Evolutionary conservation across 495 filamentous ascomycete genomes (phyloP).

Genomic region (Pseudevernia furfuracea): DNA sequence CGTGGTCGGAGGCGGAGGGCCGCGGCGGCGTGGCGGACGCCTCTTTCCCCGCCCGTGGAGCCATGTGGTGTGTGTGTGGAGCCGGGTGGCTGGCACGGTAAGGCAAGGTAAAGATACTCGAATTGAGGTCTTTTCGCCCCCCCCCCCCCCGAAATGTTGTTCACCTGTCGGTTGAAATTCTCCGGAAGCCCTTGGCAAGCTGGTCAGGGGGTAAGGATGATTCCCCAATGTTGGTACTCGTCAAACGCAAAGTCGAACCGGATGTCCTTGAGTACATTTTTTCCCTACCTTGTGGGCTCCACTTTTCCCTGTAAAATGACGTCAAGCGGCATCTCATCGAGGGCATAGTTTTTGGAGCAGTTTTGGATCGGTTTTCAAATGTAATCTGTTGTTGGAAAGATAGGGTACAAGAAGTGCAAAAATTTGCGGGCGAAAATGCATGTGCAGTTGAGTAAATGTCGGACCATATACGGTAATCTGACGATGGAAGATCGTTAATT

Average conservation of each 20-base stretch:
- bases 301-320: constrained; percentile 8
- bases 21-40: not conserved
- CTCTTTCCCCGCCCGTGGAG: not conserved
- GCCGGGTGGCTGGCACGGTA: not conserved
- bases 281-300: not conserved
- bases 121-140: not conserved
- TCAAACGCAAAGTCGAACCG: not conserved
- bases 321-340: not conserved
- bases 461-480: not conserved
- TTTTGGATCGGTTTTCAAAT: not conserved
- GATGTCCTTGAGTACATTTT: not conserved
- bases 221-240: too few species aligned
- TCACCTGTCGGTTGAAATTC: not conserved
- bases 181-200: not conserved
- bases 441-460: not conserved
- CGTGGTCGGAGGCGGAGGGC: not conserved
- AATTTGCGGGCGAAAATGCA: not conserved
- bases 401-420: not conserved
- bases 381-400: not conserved
- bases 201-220: too few species aligned
- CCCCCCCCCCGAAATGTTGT: too few species aligned
- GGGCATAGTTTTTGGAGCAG: not conserved
- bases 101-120: too few species aligned
- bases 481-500: not conserved
- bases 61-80: not conserved